Evolutionary conservation across 2,329 filamentous ascomycete species (phyloP), one percentile per base, ranked within the genome.

Genomic region (Aspergillus terreus): DNA sequence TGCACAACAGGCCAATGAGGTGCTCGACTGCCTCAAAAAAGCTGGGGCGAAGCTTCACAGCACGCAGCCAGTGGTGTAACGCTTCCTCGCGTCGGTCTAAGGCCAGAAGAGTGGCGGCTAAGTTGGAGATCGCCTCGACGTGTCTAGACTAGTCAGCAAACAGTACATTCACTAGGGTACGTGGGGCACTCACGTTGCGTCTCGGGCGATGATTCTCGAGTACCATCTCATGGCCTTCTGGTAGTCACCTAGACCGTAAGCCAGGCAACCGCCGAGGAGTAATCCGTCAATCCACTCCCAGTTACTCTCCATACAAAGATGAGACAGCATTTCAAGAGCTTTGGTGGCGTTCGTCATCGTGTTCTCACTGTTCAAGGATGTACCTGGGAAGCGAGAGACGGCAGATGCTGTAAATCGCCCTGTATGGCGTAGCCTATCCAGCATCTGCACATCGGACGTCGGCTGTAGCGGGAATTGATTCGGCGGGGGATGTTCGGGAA

Each of bases 11-110:
- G 1, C 91, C 90, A 27, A 97, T 88, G 1, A 99, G 80, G 74
- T 97, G 92, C 68, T 99, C 94, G 2, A 94, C 90, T 6, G 94
- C 92, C 73, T 99, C 94, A 51, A 99, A 88, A 71, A 95, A 95
- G 65, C 85, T 88, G 0, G 94, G 94, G 7, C 89, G 85, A 51
- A 89, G 76, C 64, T 85, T 88, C 23, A 97, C 84, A n/a, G 91
- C 91, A 54, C 82, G 83, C 58, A 87, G 78, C 94, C 94, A 99
- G 64, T 91, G 82, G 52, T 84, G 80, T 66, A 96, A 87, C 6
- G 94, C 94, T 64, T 97, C 92, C 44, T 87, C 81, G 52, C 87
- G 87, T 53, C 87, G 85, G 54, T 90, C 85, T 9, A 97, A 80
- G 51, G 91, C 91, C 59, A 96, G 85, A 21, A 96, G 76, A 1